Base-by-base conservation (phyloP, 2,329 filamentous ascomycete species). In the Didymella exigua region DNA sequence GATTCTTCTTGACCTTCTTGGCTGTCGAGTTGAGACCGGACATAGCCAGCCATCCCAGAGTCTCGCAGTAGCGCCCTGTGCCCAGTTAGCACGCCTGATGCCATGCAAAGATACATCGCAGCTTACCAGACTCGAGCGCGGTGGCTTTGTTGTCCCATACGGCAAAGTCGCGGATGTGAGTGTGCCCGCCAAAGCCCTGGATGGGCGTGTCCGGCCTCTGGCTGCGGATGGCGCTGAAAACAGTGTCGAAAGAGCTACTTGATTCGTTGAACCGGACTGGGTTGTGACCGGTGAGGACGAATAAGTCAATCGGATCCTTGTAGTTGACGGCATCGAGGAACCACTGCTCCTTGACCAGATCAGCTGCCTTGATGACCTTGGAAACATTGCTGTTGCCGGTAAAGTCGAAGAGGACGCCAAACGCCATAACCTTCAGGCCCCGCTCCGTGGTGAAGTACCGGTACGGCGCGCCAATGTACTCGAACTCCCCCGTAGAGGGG, bases 31-130 rank as follows among this genome's bases (percentile, higher is more conserved):
- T 69, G 60, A 89, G 82, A 14, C 86, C 86, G 44, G 80, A 81
- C 74, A 89, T 82, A n/a, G 85, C 82, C 19, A 88, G 69, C 83
- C 85, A 89, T 21, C 86, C 86, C 0, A 89, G 76, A 1, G 86
- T 89, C 74, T 89, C 86, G 67, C 86, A 89, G 71, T 88, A 89
- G 47, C 84, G 80, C 5, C 84, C 67, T 65, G 24, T 9, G 13
- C 5, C 4, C 3, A 38, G 43, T 63, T 14, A 63, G 54, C 18
- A 6, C 23, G 16, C 8, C 2, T n/a, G 3, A 19, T 27, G 2
- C 46, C 21, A 21, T 3, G 13, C 8, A 6, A 19, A 3, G n/a
- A 14, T 16, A 18, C 18, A 14, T 27, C 18, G 2, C 6, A 21
- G 27, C 61, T 34, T 61, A 60, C 77, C 86, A 2, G 85, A 84